These are phyloP conservation scores for Colletotrichum sp. DNA, from an alignment of 2,329 filamentous ascomycete genomes.

Conservation along the genomic window DNA sequence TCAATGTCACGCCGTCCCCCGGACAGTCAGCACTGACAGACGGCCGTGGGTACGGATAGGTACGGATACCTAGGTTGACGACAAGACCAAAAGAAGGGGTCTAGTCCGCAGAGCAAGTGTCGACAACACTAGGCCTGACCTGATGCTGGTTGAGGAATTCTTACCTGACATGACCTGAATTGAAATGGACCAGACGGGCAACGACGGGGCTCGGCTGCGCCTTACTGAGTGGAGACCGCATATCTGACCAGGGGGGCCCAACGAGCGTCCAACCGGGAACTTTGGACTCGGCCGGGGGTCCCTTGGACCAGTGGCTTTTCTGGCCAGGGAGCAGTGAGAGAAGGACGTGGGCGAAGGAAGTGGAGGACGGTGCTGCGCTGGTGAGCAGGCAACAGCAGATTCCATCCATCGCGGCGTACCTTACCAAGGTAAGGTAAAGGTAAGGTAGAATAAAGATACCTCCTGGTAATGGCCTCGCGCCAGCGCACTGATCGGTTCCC, in stretches of 20 bases:
- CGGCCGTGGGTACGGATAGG: neutral
- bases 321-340: neutral
- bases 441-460: neutral
- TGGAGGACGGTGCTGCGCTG: neutral
- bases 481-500: constrained; percentile 9
- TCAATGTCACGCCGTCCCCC: neutral
- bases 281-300: neutral
- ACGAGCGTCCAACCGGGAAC: constrained; percentile 9
- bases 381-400: neutral
- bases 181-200: constrained; percentile 4
- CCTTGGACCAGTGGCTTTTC: neutral
- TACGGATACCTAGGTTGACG: neutral
- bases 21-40: neutral
- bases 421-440: neutral
- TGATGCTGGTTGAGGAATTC: neutral
- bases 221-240: constrained; percentile 12
- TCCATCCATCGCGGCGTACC: neutral
- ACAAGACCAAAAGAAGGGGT: neutral
- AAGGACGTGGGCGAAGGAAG: neutral
- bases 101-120: neutral
- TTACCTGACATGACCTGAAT: constrained; percentile 3
- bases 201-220: constrained; percentile 12
- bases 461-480: neutral
- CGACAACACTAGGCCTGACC: neutral
- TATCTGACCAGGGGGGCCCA: neutral